Base-by-base conservation (phyloP, 495 filamentous ascomycete species). In the Neohortaea acidophila region DNA sequence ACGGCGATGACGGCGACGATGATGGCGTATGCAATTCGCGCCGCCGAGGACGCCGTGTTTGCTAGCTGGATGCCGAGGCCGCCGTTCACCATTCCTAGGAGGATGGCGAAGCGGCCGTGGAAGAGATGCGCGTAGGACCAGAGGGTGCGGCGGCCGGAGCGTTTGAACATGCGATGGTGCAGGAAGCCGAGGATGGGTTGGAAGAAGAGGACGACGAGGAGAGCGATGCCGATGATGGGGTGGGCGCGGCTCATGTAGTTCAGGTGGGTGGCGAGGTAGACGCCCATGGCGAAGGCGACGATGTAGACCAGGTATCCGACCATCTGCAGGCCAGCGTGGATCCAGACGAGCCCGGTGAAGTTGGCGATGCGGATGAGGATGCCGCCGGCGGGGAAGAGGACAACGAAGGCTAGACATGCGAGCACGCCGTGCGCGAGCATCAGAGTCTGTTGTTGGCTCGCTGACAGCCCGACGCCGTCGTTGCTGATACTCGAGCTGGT, bases 381-480 rank as follows among this genome's bases (percentile, higher is more conserved):
- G 5, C 54, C 59, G 21, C 61, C 63, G 10, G 59, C 42, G 31
- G 63, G 70, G 51, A 70, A 67, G 25, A 67, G 49, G 35, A 65
- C 45, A 24, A 64, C 31, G 34, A 60, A 60, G 5, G 55, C 59
- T 11, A 59, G 45, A n/a, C 44, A 40, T 13, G 59, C 59, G 3
- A 62, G 33, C 5, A 49, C 47, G 21, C 49, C 59, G 48, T 62
- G 59, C 5, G 59, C 59, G 29, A 52, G 48, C 31, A 61, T 29
- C 36, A 56, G 54, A 32, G 28, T 50, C 5, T 20, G 36, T 25
- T 45, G 3, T 23, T 14, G 2, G 30, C 21, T n/a, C 19, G 6
- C 33, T 17, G n/a, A 38, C 15, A 6, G 18, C 28, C 12, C 18
- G 24, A 20, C 32, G 30, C 41, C 29, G n/a, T 11, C 21, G 26